Base-by-base conservation (phyloP, 306 rosid species). In the Ormosia semicastrata region DNA sequence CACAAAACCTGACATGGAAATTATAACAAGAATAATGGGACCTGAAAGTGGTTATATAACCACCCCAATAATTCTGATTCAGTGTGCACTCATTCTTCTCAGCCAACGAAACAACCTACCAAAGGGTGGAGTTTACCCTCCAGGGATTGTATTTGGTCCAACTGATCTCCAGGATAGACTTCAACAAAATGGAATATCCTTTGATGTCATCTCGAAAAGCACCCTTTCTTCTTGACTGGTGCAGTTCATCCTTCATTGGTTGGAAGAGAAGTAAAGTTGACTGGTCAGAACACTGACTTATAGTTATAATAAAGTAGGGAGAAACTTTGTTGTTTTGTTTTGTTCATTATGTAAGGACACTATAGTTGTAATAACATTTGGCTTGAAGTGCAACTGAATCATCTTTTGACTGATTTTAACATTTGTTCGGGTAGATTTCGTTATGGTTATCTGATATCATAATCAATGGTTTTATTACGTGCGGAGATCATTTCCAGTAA, bases 31-130 rank as follows among this genome's bases (percentile, higher is more conserved):
- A 89, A 87, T 95, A 37, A 89, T 84, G 85, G 98, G 95, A 58
- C 98, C 97, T 11, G 97, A 95, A 89, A 86, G 90, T 58, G 98
- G 98, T 41, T 91, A 95, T 83, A 57, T 95, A 60, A 90, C 98
- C 12, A 95, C 98, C 1, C 95, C 98, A 1, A 93, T 93, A 78
- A 85, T 90, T 71, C 85, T 95, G 43, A 54, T 95, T 79, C 97
- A 95, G 77, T 93, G 97, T 80, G 97, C 97, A 59, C 93, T 90
- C 3, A 62, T 91, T 69, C 83, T 89, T 91, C 93, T 86, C 47
- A 76, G 79, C 76, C 93, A 93, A 81, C 86, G 95, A 3, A 81
- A 84, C 0, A 70, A 54, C 71, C 89, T 95, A n/a, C 98, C 95
- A 30, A 88, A 85, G 71, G 97, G 97, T 65, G 98, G 98, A 80